A percentile compares a stretch with the other conserved stretches of the same genome.
These are phyloP conservation scores for Jatropha multifida DNA, from an alignment of 441 rosid genomes.

Conservation along the genomic window DNA sequence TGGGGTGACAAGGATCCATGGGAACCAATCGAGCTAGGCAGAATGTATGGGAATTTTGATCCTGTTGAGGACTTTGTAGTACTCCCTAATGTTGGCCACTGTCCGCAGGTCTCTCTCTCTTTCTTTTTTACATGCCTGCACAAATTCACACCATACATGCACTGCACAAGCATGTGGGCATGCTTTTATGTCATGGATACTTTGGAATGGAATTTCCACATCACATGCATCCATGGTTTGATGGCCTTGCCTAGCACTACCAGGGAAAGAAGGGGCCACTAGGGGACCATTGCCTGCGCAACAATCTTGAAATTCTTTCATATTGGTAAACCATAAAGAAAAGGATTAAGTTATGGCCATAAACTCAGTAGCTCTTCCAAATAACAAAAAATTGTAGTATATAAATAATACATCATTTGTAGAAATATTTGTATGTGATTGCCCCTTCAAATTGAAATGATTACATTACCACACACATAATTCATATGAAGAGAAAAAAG, in stretches of 20 bases:
- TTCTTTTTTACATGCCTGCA: slow-evolving; percentile 17
- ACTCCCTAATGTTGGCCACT: slow-evolving; percentile 82
- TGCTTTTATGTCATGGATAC: neutral
- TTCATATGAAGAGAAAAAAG: neutral
- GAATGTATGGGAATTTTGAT: slow-evolving; percentile 56
- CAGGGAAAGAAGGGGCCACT: neutral
- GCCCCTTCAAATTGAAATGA: neutral
- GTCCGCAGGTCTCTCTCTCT: slow-evolving; percentile 70
- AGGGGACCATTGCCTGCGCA: neutral
- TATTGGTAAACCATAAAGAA: neutral
- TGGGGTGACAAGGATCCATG: slow-evolving; percentile 99
- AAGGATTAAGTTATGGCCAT: neutral
- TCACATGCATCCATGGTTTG: neutral
- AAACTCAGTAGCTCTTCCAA: neutral
- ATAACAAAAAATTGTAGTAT: neutral
- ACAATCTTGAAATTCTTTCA: neutral
- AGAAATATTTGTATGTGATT: neutral
- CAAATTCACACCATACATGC: neutral
- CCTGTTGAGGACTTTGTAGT: slow-evolving; percentile 70
- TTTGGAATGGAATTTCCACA: neutral
- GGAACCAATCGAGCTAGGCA: slow-evolving; percentile 93
- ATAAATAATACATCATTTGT: neutral
- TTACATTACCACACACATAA: neutral
- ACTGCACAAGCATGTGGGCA: too few relatives aligned
- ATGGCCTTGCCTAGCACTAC: neutral